Evolutionary conservation across 176 grass and related monocot species (phyloP).

Genomic region (Phoenix roebelenii): DNA sequence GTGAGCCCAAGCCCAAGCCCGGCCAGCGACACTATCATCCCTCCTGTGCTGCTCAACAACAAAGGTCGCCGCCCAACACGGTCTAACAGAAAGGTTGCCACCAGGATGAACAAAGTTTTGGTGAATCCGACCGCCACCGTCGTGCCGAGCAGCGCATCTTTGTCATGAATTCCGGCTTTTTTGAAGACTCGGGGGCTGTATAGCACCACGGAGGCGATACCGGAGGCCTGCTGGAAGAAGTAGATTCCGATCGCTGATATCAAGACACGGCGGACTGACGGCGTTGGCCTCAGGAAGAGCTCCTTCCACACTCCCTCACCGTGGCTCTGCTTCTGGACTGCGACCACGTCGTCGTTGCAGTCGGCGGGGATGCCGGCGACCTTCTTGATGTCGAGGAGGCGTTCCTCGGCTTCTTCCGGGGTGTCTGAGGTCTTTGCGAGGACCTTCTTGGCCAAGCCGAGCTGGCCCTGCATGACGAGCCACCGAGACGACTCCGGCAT

Average conservation of each 20-base stretch:
- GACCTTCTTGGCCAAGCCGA: constrained; percentile 42
- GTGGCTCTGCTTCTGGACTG: background rate
- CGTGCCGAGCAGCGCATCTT: constrained; percentile 25
- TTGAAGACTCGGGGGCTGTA: constrained; percentile 67
- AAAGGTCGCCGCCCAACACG: constrained; percentile 66
- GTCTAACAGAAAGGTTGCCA: constrained; percentile 74
- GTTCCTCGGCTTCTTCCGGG: constrained; percentile 34
- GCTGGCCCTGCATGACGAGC: constrained; percentile 73
- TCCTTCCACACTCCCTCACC: constrained; percentile 64
- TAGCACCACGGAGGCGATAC: constrained; percentile 71
- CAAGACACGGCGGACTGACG: constrained; percentile 45
- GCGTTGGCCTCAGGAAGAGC: constrained; percentile 50
- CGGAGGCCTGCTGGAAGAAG: constrained; percentile 79
- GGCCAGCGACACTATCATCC: constrained; percentile 60
- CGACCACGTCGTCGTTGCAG: constrained; percentile 11
- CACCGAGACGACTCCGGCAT: constrained; percentile 81
- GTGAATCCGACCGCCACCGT: constrained; percentile 57
- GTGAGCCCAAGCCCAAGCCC: constrained; percentile 35
- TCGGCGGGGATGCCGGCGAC: constrained; percentile 38
- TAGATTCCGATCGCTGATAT: constrained; percentile 60
- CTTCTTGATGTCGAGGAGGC: constrained; percentile 50
- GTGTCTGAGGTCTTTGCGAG: constrained; percentile 48
- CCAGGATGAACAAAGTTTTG: constrained; percentile 62
- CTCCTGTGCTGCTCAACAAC: constrained; percentile 52
- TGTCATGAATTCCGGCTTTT: constrained; percentile 34